phyloP scores from a whole-genome alignment of 2,329 filamentous ascomycete species.

The Aspergillus sp. region DNA sequence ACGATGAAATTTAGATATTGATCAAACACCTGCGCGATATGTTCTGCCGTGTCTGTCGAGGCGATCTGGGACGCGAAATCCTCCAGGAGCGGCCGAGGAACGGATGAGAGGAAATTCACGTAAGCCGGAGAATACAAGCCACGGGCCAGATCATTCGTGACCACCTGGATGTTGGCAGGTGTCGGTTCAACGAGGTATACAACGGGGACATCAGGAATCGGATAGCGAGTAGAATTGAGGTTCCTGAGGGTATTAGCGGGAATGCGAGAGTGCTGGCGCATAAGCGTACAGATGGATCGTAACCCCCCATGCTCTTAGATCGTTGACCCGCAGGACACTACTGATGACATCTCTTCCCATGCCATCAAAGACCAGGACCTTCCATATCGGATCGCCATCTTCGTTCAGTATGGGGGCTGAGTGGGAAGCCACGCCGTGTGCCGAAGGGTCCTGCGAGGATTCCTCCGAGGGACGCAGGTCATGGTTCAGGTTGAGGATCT shows the following conservation, averaged over 20 bases:
- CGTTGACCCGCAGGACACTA: conserved; percentile 87
- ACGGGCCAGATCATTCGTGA: conserved; percentile 76
- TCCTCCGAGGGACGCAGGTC: conserved; percentile 45
- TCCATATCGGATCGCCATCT: conserved; percentile 92
- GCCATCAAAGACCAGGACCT: conserved; percentile 91
- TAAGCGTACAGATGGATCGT: conserved; percentile 76
- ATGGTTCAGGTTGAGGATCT: conserved; percentile 91
- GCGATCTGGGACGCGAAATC: conserved; percentile 89
- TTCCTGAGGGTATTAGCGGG: conserved; percentile 46
- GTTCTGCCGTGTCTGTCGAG: conserved; percentile 71
- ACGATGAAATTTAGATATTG: conserved; percentile 98
- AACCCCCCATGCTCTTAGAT: conserved; percentile 86
- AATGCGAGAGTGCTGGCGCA: conserved; percentile 8
- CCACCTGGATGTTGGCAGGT: conserved; percentile 65
- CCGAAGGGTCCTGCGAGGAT: conserved; percentile 52
- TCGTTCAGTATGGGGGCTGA: conserved; percentile 73
- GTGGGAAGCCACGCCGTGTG: conserved; percentile 56
- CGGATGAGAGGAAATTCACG: conserved; percentile 91
- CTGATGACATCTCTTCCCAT: conserved; percentile 90
- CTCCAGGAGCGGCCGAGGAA: conserved; percentile 81
- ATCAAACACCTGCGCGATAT: conserved; percentile 86
- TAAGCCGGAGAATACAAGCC: conserved; percentile 89
- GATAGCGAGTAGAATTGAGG: conserved; percentile 69
- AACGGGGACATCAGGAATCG: conserved; percentile 92
- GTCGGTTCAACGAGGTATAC: conserved; percentile 94